Evolutionary conservation across 495 filamentous ascomycete species (phyloP).

Genomic region (Wilcoxina mikolae): DNA sequence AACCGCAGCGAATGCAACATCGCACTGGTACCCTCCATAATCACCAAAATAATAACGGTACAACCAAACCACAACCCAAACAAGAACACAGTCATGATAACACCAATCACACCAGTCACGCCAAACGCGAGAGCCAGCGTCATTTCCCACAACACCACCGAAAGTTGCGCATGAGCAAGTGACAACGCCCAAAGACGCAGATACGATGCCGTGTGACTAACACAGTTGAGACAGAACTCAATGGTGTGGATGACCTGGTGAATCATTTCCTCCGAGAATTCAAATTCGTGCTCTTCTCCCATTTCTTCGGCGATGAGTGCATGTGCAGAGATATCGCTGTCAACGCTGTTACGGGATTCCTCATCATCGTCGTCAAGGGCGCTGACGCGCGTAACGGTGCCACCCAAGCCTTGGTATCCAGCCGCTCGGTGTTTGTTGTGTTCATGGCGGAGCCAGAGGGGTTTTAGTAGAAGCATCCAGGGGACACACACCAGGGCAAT

Average conservation of each 20-base stretch:
- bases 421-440: conserved; percentile 73
- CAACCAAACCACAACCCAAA: conserved; percentile 84
- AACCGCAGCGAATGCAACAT: conserved; percentile 91
- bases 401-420: conserved; percentile 80
- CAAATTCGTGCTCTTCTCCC: conserved; percentile 85
- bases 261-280: conserved; percentile 92
- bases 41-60: conserved; percentile 37
- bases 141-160: conserved; percentile 92
- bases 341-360: conserved; percentile 52
- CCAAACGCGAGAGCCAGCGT: conserved; percentile 65
- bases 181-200: conserved; percentile 97
- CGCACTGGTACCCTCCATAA: conserved; percentile 77
- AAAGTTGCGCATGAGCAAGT: conserved; percentile 93
- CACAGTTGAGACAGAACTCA: conserved; percentile 98
- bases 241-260: conserved; percentile 99
- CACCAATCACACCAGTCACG: conserved; percentile 48
- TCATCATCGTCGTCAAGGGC: conserved; percentile 71
- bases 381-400: conserved; percentile 66
- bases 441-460: conserved; percentile 80
- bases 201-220: conserved; percentile 97
- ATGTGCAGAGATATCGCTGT: conserved; percentile 69
- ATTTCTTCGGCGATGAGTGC: conserved; percentile 85
- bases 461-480: conserved; percentile 84
- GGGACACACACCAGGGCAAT: conserved; percentile 77
- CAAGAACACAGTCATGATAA: conserved; percentile 59